Percentiles rank a stretch among this genome's conserved stretches.
These are phyloP conservation scores for Casuarina glauca DNA, from an alignment of 306 rosid species.

Conservation along the genomic window DNA sequence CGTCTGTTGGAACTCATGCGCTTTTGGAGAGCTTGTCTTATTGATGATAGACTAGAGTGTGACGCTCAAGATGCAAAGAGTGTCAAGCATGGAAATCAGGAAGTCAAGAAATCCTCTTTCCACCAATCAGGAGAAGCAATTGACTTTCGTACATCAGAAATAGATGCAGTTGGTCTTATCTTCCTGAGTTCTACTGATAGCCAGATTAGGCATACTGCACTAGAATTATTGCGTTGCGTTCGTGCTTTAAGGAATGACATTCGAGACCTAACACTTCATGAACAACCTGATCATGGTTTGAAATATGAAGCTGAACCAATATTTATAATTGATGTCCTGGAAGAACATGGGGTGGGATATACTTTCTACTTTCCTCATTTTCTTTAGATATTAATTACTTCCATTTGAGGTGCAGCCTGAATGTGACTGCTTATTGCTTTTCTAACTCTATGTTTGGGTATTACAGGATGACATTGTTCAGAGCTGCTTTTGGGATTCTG, in stretches of 20 bases:
- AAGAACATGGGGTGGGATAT: constrained; percentile 91
- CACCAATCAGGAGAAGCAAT: constrained; percentile 67
- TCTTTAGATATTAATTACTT: not conserved
- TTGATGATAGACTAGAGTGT: constrained; percentile 74
- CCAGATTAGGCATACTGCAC: constrained; percentile 93
- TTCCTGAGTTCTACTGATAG: constrained; percentile 97
- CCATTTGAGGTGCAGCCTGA: constrained; percentile 25
- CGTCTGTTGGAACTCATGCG: constrained; percentile 98
- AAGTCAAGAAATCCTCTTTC: constrained; percentile 73
- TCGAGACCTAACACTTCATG: constrained; percentile 60
- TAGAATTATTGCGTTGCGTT: constrained; percentile 92
- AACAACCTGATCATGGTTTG: constrained; percentile 60
- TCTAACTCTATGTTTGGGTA: constrained; percentile 29
- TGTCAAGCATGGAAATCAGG: constrained; percentile 54
- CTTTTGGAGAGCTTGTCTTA: constrained; percentile 94
- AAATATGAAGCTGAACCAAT: constrained; percentile 93
- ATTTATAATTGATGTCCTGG: constrained; percentile 91
- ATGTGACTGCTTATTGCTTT: constrained; percentile 7
- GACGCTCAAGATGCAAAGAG: constrained; percentile 53
- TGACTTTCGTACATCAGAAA: constrained; percentile 92
- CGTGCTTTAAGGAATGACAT: constrained; percentile 96
- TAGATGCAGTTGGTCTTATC: constrained; percentile 96
- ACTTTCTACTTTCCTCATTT: constrained; percentile 14
- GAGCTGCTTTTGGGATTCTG: constrained; percentile 96
- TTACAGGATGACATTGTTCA: constrained; percentile 97